phyloP scores from a whole-genome alignment of 108 stramenopile genomes.

The Licmophora abbreviata region DNA sequence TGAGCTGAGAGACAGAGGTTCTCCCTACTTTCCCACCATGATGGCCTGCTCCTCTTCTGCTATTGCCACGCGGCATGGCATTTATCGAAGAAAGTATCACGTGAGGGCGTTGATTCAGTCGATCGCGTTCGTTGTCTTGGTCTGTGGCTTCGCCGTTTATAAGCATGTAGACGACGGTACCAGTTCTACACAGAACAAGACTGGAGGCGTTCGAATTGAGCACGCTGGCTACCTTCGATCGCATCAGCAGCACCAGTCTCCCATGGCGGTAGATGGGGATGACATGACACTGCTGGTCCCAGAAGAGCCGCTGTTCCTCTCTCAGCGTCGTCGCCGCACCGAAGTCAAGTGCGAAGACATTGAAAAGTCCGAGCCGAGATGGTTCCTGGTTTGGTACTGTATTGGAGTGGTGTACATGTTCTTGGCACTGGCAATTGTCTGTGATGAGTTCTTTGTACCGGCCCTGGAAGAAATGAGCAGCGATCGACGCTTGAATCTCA shows the following conservation, averaged over 20 bases:
- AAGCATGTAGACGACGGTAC: conserved; percentile 3
- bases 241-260: not conserved
- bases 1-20: too few relatives aligned
- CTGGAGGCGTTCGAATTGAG: not conserved
- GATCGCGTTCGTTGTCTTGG: conserved; percentile 19
- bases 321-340: not conserved
- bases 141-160: conserved; percentile 16
- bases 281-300: not conserved
- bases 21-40: too few relatives aligned
- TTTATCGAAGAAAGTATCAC: conserved; percentile 24
- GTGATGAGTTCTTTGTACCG: conserved; percentile 58
- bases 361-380: conserved; percentile 8
- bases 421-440: conserved; percentile 46
- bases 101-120: conserved; percentile 32
- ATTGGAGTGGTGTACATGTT: conserved; percentile 45
- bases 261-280: not conserved
- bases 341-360: not conserved
- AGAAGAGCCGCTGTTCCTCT: not conserved
- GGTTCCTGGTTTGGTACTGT: conserved; percentile 13
- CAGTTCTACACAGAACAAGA: not conserved
- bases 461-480: conserved; percentile 47
- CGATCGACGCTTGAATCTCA: conserved; percentile 25
- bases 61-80: not conserved
- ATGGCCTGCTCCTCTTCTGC: too few relatives aligned
- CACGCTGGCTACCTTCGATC: not conserved